A percentile compares a stretch with the other conserved stretches of the same genome.
phyloP scores from a whole-genome alignment of 225 moss, liverwort and hornwort genomes.

The Physcomitrium patens region DNA sequence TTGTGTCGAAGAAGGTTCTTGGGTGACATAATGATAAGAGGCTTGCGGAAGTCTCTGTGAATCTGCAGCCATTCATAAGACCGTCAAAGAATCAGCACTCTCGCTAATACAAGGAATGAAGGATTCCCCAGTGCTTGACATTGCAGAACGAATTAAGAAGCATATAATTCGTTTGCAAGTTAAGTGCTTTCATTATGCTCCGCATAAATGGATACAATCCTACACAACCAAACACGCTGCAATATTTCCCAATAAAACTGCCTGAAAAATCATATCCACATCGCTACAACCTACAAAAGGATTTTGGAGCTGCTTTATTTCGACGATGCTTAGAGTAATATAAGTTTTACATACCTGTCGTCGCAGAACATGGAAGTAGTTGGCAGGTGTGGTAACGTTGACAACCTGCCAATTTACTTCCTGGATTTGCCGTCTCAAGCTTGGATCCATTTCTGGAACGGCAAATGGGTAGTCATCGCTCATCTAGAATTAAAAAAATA shows the following conservation, averaged over 20 bases:
- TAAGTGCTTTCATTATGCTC: no score
- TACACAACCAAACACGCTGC: background rate
- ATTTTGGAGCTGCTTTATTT: background rate
- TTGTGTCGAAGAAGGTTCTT: constrained; percentile 91
- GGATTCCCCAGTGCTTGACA: background rate
- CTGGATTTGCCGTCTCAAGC: constrained; percentile 90
- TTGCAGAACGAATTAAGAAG: background rate
- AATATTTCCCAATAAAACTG: background rate
- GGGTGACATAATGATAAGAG: constrained; percentile 85
- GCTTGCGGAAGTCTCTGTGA: constrained; percentile 93
- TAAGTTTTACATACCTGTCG: constrained; percentile 64
- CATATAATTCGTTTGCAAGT: background rate
- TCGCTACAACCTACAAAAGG: no score
- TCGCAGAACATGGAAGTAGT: constrained; percentile 95
- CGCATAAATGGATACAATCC: no score
- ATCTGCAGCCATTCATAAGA: constrained; percentile 62
- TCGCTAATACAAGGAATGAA: background rate
- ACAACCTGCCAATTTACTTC: constrained; percentile 99
- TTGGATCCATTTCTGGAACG: constrained; percentile 96
- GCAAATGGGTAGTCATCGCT: constrained; percentile 85
- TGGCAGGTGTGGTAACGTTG: constrained; percentile 96
- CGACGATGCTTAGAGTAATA: background rate
- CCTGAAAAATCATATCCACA: background rate
- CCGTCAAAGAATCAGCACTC: constrained; percentile 13
- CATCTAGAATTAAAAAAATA: constrained; percentile 56